Percentiles rank a stretch among this genome's conserved stretches.
These are phyloP conservation scores for Echinochloa phyllopogon DNA, from an alignment of 176 grass and related monocot species.

Conservation along the genomic window DNA sequence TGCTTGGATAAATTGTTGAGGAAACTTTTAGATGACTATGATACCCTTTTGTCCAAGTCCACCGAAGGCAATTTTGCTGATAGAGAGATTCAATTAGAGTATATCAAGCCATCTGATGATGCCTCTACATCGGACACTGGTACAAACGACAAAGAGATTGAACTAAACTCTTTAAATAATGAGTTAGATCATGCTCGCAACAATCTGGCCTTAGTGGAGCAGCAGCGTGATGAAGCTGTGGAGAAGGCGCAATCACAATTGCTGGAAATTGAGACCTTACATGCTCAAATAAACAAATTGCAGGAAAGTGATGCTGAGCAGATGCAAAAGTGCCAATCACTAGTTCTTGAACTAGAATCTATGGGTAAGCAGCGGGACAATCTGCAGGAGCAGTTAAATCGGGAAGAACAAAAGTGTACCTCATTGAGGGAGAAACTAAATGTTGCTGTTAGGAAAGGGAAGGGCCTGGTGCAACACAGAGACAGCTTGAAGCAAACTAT, in stretches of 20 bases:
- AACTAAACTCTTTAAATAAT: slow-evolving; percentile 42
- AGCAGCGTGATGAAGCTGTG: slow-evolving; percentile 62
- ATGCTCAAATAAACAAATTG: slow-evolving; percentile 56
- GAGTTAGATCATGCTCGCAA: slow-evolving; percentile 59
- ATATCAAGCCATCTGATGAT: slow-evolving; percentile 45
- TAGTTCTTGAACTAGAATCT: slow-evolving; percentile 67
- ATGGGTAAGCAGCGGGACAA: slow-evolving; percentile 60
- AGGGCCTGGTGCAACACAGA: slow-evolving; percentile 88
- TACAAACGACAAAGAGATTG: slow-evolving; percentile 44
- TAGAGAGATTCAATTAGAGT: slow-evolving; percentile 52
- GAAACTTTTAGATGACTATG: slow-evolving; percentile 69
- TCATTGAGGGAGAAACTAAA: slow-evolving; percentile 91
- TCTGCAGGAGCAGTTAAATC: slow-evolving; percentile 74
- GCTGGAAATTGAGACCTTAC: slow-evolving; percentile 62
- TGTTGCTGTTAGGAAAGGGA: slow-evolving; percentile 92
- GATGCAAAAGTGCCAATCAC: slow-evolving; percentile 52
- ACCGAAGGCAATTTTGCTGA: slow-evolving; percentile 47
- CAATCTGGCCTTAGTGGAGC: slow-evolving; percentile 53
- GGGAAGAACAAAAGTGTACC: slow-evolving; percentile 73
- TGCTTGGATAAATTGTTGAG: slow-evolving; percentile 65
- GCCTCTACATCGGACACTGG: slow-evolving; percentile 30
- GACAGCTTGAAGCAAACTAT: slow-evolving; percentile 86
- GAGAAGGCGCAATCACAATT: slow-evolving; percentile 56
- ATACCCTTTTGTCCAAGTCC: slow-evolving; percentile 50
- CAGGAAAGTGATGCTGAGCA: slow-evolving; percentile 60